Conservation (phyloP, 768 basidiomycete genomes). For the Trametes maxima region DNA sequence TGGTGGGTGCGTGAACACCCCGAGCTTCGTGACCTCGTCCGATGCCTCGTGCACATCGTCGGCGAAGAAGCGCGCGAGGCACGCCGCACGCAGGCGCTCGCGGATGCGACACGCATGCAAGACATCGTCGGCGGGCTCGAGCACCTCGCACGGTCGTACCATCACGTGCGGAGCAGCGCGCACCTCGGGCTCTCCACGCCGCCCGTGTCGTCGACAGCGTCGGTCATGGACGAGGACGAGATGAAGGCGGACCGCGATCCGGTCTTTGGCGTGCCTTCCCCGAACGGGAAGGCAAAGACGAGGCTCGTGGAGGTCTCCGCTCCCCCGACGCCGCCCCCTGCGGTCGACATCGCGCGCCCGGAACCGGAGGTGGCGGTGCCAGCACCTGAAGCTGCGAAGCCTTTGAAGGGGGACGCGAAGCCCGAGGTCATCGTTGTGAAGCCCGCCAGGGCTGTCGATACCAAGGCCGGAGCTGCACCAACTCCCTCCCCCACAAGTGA, state of each 20-base stretch:
- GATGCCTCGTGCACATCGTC: conserved; percentile 59
- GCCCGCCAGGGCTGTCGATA: background rate
- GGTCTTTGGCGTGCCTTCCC: conserved; percentile 1
- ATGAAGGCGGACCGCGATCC: conserved; percentile 14
- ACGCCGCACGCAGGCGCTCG: conserved; percentile 42
- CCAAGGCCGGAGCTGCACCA: background rate
- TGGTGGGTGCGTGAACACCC: conserved; percentile 68
- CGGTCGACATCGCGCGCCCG: background rate
- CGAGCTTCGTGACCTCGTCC: conserved; percentile 62
- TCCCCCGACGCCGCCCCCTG: background rate
- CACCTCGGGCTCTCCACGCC: conserved; percentile 12
- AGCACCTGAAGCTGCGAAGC: background rate
- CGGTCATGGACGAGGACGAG: conserved; percentile 16
- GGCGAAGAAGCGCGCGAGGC: conserved; percentile 66
- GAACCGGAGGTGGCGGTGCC: background rate
- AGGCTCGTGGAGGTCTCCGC: background rate
- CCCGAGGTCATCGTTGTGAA: conserved; percentile 3
- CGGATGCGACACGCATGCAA: conserved; percentile 52
- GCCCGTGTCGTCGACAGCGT: conserved; percentile 15
- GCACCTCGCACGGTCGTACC: conserved; percentile 45
- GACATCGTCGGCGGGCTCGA: conserved; percentile 53
- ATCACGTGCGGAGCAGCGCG: conserved; percentile 32
- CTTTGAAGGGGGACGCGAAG: background rate
- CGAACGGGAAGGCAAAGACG: background rate
- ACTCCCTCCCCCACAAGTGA: background rate